Evolutionary conservation across 2,329 filamentous ascomycete genomes (phyloP), one percentile per base, ranked within the genome.

Genomic region (Xylariaceae sp.): DNA sequence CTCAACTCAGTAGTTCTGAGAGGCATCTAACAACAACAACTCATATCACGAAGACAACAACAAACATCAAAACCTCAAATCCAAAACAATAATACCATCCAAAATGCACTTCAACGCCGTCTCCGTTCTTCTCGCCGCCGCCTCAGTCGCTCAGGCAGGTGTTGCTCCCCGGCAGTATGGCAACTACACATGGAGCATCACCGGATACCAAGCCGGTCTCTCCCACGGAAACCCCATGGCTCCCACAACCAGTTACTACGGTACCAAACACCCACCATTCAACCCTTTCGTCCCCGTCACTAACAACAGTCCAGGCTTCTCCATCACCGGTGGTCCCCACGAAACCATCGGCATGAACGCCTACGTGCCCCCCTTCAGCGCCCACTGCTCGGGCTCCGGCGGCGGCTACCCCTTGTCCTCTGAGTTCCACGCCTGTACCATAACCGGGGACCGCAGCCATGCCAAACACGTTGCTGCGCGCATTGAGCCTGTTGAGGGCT

Each of bases 201-300:
- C 61, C 13, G 56, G 57, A 8, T 63, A 42, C n/a, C 58, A 63
- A 42, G 61, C 61, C 11, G 61, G 61, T 4, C 59, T 63, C 9
- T 63, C 58, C 17, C 61, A 63, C n/a, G 61, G 61, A 4, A 61
- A 61, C 17, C 61, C 61, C 13, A 58, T 59, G 2, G 13, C 13
- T 4, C 61, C 59, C 11, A 57, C 23, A 4, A 63, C 61, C 2
- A 63, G 61, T 9, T 63, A 52, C 55, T 63, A 63, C 50, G 30
- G 61, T 63, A 63, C 45, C 5, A 5, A 30, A 30, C 23, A 30
- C 23, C 23, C 3, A 58, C 8, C n/a, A n/a, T n/a, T 45, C 7
- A 15, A 30, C 7, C 0, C 7, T 18, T 2, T 50, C 13, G 50
- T 42, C 23, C 53, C 15, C 6, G 11, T 63, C 47, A 61, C 34